Conservation (phyloP, 1,284 basidiomycete species). For the Cryptococcus floricola region DNA sequence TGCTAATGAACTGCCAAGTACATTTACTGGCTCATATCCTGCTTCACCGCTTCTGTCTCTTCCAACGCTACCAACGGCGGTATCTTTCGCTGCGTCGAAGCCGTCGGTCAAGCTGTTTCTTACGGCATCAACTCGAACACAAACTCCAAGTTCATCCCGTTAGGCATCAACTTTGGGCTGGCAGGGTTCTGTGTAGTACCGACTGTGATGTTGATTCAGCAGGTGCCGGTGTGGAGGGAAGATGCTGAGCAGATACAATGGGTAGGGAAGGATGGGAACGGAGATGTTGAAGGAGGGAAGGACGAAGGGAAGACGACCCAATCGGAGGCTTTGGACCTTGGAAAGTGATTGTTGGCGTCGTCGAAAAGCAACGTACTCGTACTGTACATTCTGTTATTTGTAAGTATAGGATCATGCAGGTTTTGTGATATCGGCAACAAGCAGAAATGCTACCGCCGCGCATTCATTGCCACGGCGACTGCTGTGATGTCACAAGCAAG, state of each 20-base stretch:
- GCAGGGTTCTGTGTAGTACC: slow-evolving; percentile 8
- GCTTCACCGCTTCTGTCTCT: slow-evolving; percentile 16
- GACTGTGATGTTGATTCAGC: slow-evolving; percentile 9
- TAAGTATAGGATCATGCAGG: too few relatives aligned
- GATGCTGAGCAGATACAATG: neutral
- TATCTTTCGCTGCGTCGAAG: slow-evolving; percentile 21
- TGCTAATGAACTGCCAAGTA: neutral
- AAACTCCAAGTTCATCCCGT: slow-evolving; percentile 3
- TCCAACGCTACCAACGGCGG: slow-evolving; percentile 18
- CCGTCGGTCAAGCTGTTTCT: slow-evolving; percentile 20
- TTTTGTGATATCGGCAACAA: too few relatives aligned
- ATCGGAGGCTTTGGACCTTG: too few relatives aligned
- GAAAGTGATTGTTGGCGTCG: too few relatives aligned
- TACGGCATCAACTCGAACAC: slow-evolving; percentile 21
- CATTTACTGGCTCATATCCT: slow-evolving; percentile 29
- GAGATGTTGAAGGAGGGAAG: too few relatives aligned
- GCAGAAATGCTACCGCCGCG: too few relatives aligned
- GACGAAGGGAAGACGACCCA: too few relatives aligned
- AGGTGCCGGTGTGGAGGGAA: slow-evolving; percentile 7
- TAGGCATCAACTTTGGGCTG: slow-evolving; percentile 10
- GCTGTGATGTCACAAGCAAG: too few relatives aligned
- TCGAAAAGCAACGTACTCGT: too few relatives aligned
- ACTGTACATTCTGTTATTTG: too few relatives aligned
- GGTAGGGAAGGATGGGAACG: too few relatives aligned
- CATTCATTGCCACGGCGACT: too few relatives aligned